These are phyloP conservation scores for Metschnikowia picachoensis DNA, from an alignment of 805 yeast species.

Conservation along the genomic window DNA sequence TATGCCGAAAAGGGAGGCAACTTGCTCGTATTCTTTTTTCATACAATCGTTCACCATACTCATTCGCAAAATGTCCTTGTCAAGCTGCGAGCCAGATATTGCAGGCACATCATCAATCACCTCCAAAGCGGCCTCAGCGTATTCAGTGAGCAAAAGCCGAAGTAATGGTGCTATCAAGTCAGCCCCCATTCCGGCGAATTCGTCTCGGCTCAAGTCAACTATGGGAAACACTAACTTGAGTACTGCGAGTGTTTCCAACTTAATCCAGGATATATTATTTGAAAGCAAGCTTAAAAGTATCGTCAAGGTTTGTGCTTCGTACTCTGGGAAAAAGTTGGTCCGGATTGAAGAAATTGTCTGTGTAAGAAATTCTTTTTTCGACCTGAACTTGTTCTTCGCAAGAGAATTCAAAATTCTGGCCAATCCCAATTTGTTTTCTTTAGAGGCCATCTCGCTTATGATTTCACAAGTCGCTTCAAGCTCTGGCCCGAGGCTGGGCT, in stretches of 20 bases:
- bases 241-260: constrained; percentile 71
- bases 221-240: constrained; percentile 71
- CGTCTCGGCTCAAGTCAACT: constrained; percentile 72
- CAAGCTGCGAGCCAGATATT: constrained; percentile 88
- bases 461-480: constrained; percentile 38
- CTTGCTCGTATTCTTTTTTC: constrained; percentile 76
- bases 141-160: constrained; percentile 74
- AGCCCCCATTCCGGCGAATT: constrained; percentile 88
- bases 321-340: constrained; percentile 65
- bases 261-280: constrained; percentile 76
- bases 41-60: constrained; percentile 79
- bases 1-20: constrained; percentile 88
- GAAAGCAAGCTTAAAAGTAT: constrained; percentile 75
- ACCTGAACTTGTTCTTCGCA: constrained; percentile 74
- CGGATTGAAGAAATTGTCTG: constrained; percentile 75
- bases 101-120: constrained; percentile 81
- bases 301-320: constrained; percentile 69
- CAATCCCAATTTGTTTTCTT: constrained; percentile 51
- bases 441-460: constrained; percentile 59
- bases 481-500: constrained; percentile 45
- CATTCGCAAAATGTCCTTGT: constrained; percentile 87
- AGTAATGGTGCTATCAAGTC: constrained; percentile 89
- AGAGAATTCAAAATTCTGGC: constrained; percentile 74
- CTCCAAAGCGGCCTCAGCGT: constrained; percentile 82
- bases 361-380: constrained; percentile 83